Evolutionary conservation across 768 basidiomycete genomes (phyloP).

Genomic region (Strobilomyces confusus): DNA sequence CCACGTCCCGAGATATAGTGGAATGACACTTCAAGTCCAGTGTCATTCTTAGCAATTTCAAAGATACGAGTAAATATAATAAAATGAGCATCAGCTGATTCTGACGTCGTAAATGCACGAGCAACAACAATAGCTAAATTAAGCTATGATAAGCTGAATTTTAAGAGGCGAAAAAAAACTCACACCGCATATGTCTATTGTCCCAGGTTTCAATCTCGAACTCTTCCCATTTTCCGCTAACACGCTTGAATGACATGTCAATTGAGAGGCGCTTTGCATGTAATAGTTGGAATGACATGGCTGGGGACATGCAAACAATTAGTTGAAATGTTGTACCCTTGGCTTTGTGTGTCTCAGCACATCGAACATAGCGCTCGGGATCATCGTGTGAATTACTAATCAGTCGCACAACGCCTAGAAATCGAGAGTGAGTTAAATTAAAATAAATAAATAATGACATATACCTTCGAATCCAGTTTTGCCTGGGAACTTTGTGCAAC

Average conservation of each 20-base stretch:
- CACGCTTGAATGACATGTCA: conserved; percentile 2
- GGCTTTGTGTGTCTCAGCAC: not conserved
- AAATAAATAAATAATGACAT: no score
- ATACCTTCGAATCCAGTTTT: not conserved
- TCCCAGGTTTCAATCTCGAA: conserved; percentile 6
- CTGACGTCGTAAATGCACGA: not conserved
- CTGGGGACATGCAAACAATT: not conserved
- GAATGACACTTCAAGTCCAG: not conserved
- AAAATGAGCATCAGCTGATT: not conserved
- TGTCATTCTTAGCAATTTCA: not conserved
- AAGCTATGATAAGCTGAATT: no score
- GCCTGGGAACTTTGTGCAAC: not conserved
- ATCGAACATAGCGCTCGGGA: not conserved
- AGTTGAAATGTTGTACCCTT: not conserved
- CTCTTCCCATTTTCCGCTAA: not conserved
- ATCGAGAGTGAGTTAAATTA: no score
- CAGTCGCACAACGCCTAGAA: no score
- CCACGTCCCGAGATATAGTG: not conserved
- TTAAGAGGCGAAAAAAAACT: no score
- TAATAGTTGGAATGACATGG: not conserved
- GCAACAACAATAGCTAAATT: conserved; percentile 3
- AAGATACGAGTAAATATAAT: conserved; percentile 3
- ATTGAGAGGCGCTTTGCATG: not conserved
- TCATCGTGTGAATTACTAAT: no score
- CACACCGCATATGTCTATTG: not conserved